Evolutionary conservation across 192 early-diverging fungal genomes (phyloP), one percentile per base, ranked within the genome.

Genomic region (Coemansia sp.): DNA sequence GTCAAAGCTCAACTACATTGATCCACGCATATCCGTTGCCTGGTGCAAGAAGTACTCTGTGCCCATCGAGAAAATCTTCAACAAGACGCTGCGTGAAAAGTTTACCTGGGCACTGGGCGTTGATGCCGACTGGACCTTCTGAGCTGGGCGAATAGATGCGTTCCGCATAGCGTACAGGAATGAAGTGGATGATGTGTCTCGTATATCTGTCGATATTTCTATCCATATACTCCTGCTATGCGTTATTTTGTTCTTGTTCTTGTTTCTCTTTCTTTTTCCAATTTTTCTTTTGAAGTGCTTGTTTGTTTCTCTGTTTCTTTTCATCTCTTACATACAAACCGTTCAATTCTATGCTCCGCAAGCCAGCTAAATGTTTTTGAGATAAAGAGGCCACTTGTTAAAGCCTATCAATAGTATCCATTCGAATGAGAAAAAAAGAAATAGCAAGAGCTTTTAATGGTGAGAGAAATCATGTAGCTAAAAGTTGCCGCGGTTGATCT

Each of bases 1-100:
- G 3, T 97, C 95, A 39, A 98, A 98, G 84, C 91, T 95, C 79
- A 99, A 99, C 84, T 99, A 99, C 84, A 95, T 98, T 63, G 97
- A 99, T 71, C 97, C 97, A 41, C 89, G 97, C 42, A 99, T 99
- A 57, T 92, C 94, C 2, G 88, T 89, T 9, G 92, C 93, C 13
- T 99, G 97, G 97, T 94, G 94, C 79, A 85, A 89, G 61, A 94
- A 93, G 70, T 78, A 92, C 71, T 79, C 90, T 60, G 95, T 99
- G 5, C 94, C 95, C 1, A 44, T 95, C 23, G 95, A 94, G 54
- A 97, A 96, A 84, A 93, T 97, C 44, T 97, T 98, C 63, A 93
- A 88, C 77, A 89, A 90, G 76, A 92, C 91, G 4, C 77, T 98
- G 72, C 85, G 93, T 18, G 93, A 95, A 19, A 99, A 99, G 86